Conservation (phyloP, 345 rosid genomes). For the Theobroma cacao region DNA sequence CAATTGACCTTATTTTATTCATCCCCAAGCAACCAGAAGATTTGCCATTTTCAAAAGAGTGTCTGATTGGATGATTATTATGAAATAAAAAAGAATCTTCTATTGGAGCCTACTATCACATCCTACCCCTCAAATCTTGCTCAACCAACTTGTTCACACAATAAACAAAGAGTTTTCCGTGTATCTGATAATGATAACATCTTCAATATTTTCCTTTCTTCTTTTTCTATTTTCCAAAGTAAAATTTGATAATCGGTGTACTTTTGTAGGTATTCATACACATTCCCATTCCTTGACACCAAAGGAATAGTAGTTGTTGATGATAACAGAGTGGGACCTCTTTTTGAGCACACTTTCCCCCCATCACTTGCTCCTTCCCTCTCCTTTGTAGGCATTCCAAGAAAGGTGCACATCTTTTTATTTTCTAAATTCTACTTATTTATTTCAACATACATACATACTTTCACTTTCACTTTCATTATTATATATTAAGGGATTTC, state of each 20-base stretch:
- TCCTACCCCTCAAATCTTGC: neutral
- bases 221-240: neutral
- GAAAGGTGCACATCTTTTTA: constrained; percentile 56
- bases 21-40: neutral
- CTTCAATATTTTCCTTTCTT: neutral
- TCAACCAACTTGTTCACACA: neutral
- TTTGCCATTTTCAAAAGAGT: neutral
- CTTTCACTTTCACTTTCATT: neutral
- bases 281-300: constrained; percentile 94
- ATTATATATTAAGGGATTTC: neutral
- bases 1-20: neutral
- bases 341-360: constrained; percentile 94
- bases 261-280: constrained; percentile 70
- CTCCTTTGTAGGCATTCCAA: constrained; percentile 81
- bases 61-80: constrained; percentile 24
- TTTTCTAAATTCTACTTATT: neutral
- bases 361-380: constrained; percentile 88
- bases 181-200: neutral
- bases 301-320: constrained; percentile 85
- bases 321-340: constrained; percentile 92
- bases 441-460: neutral
- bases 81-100: constrained; percentile 1
- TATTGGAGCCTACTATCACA: constrained; percentile 8
- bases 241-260: neutral
- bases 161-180: neutral